These are phyloP conservation scores for Boletus smithii DNA, from an alignment of 1,284 basidiomycete genomes.

Conservation along the genomic window DNA sequence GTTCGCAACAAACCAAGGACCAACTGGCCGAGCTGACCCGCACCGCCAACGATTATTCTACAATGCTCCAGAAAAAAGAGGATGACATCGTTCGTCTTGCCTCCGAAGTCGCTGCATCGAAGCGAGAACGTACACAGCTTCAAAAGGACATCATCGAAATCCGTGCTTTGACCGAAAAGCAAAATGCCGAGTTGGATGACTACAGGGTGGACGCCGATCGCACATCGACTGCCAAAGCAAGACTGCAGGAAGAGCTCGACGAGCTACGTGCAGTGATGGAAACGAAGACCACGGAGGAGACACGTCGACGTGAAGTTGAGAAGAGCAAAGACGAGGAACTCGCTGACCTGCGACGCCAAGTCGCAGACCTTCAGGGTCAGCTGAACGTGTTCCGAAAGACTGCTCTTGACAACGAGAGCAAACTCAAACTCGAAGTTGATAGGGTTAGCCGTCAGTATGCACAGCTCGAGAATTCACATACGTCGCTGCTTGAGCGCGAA, in stretches of 20 bases:
- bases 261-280: constrained; percentile 79
- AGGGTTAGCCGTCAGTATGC: constrained; percentile 53
- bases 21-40: constrained; percentile 78
- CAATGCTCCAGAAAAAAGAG: constrained; percentile 78
- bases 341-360: constrained; percentile 67
- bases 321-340: constrained; percentile 88
- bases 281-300: constrained; percentile 85
- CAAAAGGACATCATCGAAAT: constrained; percentile 64
- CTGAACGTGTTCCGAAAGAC: constrained; percentile 55
- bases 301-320: constrained; percentile 78
- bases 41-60: constrained; percentile 75
- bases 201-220: constrained; percentile 62
- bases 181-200: constrained; percentile 63
- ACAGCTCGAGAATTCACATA: constrained; percentile 56
- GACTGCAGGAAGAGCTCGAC: constrained; percentile 82
- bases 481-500: constrained; percentile 61
- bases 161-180: constrained; percentile 65
- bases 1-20: constrained; percentile 70
- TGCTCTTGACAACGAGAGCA: constrained; percentile 62
- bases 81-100: constrained; percentile 63
- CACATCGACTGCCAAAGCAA: constrained; percentile 50
- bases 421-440: constrained; percentile 68
- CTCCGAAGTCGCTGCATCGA: constrained; percentile 51
- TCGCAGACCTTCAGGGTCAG: constrained; percentile 56
- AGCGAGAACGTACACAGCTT: constrained; percentile 51